Conservation (phyloP, 2,329 filamentous ascomycete species). For the Ophiocordyceps robertsii region DNA sequence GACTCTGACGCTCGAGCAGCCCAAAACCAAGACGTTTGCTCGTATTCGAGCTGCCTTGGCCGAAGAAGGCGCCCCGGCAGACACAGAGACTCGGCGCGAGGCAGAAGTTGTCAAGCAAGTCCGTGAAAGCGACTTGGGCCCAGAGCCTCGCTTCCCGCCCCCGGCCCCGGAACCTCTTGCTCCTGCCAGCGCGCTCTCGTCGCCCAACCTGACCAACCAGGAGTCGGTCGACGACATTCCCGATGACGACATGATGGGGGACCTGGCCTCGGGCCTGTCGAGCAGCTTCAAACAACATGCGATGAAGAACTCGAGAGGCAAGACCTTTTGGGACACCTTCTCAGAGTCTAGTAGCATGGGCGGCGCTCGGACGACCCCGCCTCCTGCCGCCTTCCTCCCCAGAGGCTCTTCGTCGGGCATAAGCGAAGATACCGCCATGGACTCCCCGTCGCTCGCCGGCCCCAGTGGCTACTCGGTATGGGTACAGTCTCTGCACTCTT, state of each 20-base stretch:
- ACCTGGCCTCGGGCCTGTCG: conserved; percentile 33
- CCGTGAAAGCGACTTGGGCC: conserved; percentile 68
- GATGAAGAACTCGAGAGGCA: conserved; percentile 56
- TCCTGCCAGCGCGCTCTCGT: conserved; percentile 48
- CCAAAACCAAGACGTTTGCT: conserved; percentile 92
- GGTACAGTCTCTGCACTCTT: conserved; percentile 8
- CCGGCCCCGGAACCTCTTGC: conserved; percentile 31
- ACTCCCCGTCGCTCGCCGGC: conserved; percentile 42
- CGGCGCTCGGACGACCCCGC: conserved; percentile 44
- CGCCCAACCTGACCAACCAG: conserved; percentile 51
- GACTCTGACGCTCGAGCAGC: conserved; percentile 33
- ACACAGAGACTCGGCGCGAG: conserved; percentile 79
- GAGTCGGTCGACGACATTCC: conserved; percentile 55
- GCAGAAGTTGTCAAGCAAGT: conserved; percentile 94
- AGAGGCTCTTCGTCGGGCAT: conserved; percentile 45
- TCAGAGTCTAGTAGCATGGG: conserved; percentile 49
- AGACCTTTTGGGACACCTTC: conserved; percentile 63
- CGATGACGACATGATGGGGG: conserved; percentile 56
- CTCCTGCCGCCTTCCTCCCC: conserved; percentile 49
- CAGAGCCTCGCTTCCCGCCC: conserved; percentile 30
- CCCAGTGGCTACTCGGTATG: conserved; percentile 18
- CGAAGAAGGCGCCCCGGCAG: conserved; percentile 78
- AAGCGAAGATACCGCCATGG: conserved; percentile 61
- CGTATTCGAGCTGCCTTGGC: conserved; percentile 79
- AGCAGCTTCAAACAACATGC: conserved; percentile 65